Conservation (phyloP, 768 basidiomycete genomes). For the Lentinula boryana region DNA sequence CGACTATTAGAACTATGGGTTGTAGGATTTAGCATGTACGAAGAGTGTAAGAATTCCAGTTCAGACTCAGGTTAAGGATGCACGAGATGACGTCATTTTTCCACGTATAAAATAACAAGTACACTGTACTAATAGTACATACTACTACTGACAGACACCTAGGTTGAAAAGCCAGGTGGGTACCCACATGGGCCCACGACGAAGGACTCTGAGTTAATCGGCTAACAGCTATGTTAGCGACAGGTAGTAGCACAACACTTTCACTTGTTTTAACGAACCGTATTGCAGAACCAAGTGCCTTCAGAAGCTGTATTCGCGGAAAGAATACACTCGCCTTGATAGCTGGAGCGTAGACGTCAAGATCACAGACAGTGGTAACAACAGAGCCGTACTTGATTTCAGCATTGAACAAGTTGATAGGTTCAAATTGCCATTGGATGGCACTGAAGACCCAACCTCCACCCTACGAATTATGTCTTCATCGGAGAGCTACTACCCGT, state of each 20-base stretch:
- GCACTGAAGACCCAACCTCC: background rate
- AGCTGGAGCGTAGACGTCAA: background rate
- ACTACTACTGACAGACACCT: too few species aligned
- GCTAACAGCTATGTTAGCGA: background rate
- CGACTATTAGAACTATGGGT: background rate
- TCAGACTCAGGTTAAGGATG: too few species aligned
- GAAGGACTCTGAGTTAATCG: background rate
- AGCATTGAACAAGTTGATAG: background rate
- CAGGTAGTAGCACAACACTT: background rate
- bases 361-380: background rate
- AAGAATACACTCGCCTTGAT: background rate
- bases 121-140: too few species aligned
- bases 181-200: background rate
- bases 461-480: background rate
- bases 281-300: background rate
- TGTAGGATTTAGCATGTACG: background rate
- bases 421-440: background rate
- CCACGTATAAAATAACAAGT: too few species aligned
- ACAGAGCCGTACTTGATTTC: background rate
- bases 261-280: background rate
- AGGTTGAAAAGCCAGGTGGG: background rate
- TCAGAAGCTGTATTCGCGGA: background rate
- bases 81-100: too few species aligned
- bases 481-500: background rate
- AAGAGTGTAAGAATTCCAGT: too few species aligned